Base-by-base conservation (phyloP, 306 rosid species). In the Dryas drummondii region DNA sequence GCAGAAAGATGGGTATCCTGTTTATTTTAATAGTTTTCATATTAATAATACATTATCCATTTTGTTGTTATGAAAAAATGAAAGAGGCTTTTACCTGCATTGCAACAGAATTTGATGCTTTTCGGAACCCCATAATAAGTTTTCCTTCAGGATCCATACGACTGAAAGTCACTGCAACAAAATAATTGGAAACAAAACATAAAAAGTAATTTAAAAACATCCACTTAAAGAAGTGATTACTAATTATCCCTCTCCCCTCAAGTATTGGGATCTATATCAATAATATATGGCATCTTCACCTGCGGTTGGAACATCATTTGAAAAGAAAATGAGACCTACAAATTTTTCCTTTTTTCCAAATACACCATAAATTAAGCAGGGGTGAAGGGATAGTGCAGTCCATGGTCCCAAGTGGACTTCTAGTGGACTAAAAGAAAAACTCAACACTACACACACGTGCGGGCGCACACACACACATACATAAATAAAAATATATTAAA, bases 121-220 rank as follows among this genome's bases (percentile, higher is more conserved):
- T 94, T 32, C 99, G 91, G 56, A 88, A 94, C 68, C 99, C 99
- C 97, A 94, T 94, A 72, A 94, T 90, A 75, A 94, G 99, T 81
- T 94, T 94, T 64, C 97, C 97, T 84, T 91, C 97, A 73, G 99
- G 99, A 59, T 94, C 99, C 97, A 92, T 94, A 27, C 99, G 99
- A 79, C 99, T 94, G 72, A 94, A 94, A 68, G 97, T 94, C 80
- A 94, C 99, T 94, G 93, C 70, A 61, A 44, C 70, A 81, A 75
- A 81, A 41, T 22, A 13, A 81, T 50, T 3, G 0, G 15, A 14
- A 8, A 70, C 13, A 7, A 51, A 70, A 2, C 46, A 12, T 6
- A 66, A 69, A 42, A 69, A 22, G 13, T 58, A 41, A 26, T 55
- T 47, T 5, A 7, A 56, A 70, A 17, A 7, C 22, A 55, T 66